Percentiles rank a stretch among this genome's conserved stretches.
These are phyloP conservation scores for Warburgia ugandensis DNA, from an alignment of 164 flowering plant species.

Conservation along the genomic window DNA sequence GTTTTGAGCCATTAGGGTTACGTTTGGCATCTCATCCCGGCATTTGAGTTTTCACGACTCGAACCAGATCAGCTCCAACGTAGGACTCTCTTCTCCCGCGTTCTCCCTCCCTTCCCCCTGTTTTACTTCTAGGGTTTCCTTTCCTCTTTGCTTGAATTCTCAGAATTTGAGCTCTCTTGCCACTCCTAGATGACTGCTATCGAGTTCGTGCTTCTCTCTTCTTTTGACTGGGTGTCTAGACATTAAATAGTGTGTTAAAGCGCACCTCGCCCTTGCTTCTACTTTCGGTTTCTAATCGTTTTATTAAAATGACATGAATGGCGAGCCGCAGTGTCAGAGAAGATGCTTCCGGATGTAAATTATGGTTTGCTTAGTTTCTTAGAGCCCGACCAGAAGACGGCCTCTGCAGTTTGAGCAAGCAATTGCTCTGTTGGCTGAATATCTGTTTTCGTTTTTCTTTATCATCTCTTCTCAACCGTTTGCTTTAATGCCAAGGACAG, in stretches of 20 bases:
- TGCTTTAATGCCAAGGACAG: neutral
- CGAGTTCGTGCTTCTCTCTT: neutral
- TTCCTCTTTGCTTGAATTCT: neutral
- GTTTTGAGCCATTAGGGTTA: conserved; percentile 1
- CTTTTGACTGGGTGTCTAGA: neutral
- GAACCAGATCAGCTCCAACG: neutral
- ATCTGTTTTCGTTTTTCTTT: neutral
- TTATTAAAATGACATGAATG: neutral
- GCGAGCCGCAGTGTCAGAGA: too few relatives aligned
- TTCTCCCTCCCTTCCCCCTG: neutral
- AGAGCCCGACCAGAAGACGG: too few relatives aligned
- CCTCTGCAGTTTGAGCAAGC: neutral
- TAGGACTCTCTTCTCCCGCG: neutral
- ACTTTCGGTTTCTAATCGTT: too few relatives aligned
- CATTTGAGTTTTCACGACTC: neutral
- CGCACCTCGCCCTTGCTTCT: neutral
- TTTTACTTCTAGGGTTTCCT: neutral
- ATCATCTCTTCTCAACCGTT: neutral
- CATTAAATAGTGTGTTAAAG: neutral
- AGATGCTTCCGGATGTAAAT: neutral
- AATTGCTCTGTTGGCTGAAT: neutral
- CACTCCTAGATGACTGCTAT: neutral
- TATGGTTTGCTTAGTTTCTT: too few relatives aligned
- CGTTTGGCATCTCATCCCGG: neutral
- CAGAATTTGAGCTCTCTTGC: neutral